A percentile compares a stretch with the other conserved stretches of the same genome.
phyloP scores from a whole-genome alignment of 208 protist species.

The Acanthamoeba lugdunensis region DNA sequence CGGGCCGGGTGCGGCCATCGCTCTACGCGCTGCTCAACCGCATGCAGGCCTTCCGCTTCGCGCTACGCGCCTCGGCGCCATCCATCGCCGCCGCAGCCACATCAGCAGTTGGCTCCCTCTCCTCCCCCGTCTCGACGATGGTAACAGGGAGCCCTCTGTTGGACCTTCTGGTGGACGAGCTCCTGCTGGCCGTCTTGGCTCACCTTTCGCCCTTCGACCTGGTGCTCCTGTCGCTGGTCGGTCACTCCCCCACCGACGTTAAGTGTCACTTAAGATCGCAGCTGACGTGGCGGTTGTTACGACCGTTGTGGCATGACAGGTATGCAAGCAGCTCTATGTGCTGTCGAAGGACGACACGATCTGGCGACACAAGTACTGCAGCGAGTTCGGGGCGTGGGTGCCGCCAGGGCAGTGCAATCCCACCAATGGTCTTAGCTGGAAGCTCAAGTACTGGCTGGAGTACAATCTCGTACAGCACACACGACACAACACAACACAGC shows the following conservation, averaged over 20 bases:
- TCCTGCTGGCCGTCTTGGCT: too few species aligned
- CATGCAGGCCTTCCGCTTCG: not conserved
- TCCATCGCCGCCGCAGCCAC: not conserved
- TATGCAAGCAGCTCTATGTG: not conserved
- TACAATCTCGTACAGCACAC: not conserved
- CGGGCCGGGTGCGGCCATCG: not conserved
- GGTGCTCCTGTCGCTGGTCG: not conserved
- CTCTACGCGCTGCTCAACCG: not conserved
- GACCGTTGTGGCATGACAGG: not conserved
- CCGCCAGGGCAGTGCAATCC: not conserved
- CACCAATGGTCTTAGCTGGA: not conserved
- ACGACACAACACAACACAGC: too few species aligned
- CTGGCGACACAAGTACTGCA: not conserved
- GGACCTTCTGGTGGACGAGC: too few species aligned
- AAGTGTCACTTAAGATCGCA: not conserved
- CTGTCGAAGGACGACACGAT: conserved; percentile 1
- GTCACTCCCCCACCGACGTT: not conserved
- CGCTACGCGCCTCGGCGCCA: not conserved
- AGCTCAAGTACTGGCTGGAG: not conserved
- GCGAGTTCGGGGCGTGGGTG: not conserved
- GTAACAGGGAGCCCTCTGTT: too few species aligned
- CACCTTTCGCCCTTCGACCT: too few species aligned
- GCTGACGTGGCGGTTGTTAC: too few species aligned
- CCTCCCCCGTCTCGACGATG: too few species aligned
- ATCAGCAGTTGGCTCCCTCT: not conserved